Conservation (phyloP, 78 protist species). For the Dictyostelium brefeldianum region DNA sequence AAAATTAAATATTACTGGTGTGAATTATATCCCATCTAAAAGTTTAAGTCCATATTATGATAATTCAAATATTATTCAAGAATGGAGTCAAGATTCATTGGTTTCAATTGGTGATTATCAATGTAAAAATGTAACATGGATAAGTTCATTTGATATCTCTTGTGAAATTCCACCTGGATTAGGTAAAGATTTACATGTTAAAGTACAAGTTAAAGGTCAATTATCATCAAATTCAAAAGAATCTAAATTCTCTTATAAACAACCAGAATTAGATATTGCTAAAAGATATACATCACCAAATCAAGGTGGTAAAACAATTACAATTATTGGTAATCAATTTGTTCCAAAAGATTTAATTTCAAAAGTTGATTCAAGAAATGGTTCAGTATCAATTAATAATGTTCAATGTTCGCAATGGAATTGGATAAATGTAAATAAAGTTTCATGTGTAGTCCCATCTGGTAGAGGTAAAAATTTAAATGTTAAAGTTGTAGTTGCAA, state of each 20-base stretch:
- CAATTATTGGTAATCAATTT: no score
- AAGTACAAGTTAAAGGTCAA: neutral
- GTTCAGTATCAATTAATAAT: no score
- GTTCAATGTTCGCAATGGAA: no score
- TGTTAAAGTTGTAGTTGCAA: neutral
- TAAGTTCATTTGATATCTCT: neutral
- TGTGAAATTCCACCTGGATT: neutral
- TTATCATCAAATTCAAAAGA: neutral
- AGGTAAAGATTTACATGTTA: neutral
- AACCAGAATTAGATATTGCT: no score
- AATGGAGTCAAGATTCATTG: neutral
- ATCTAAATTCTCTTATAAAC: neutral
- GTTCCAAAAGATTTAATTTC: no score
- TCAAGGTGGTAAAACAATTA: no score
- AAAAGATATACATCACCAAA: no score
- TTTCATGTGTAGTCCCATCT: neutral
- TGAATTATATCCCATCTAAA: neutral
- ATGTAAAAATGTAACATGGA: neutral
- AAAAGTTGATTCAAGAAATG: no score
- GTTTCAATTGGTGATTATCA: neutral
- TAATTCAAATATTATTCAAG: neutral
- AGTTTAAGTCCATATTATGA: neutral
- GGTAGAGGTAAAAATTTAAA: slow-evolving; percentile 24
- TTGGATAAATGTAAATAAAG: neutral
- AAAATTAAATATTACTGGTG: neutral